Conservation (phyloP, 805 yeast species). For the Saccharomycopsis sp. region DNA sequence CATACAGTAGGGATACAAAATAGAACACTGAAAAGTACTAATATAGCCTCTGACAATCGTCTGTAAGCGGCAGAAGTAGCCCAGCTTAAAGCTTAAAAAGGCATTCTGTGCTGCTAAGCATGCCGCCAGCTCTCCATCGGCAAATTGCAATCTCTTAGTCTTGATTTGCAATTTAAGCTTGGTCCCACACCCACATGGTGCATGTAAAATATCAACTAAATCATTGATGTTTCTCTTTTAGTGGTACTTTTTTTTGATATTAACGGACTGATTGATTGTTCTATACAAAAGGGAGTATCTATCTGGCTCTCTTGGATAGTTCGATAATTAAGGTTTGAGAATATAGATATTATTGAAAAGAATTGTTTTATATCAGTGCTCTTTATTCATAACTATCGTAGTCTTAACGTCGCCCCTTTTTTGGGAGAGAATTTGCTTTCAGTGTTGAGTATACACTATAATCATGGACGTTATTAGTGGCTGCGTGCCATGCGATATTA, state of each 20-base stretch:
- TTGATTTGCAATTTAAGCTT: not conserved
- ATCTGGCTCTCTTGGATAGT: not conserved
- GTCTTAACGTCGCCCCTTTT: not conserved
- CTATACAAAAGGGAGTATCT: not conserved
- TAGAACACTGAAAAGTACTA: not conserved
- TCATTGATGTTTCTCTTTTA: not conserved
- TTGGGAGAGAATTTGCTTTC: not conserved
- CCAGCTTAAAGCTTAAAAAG: not conserved
- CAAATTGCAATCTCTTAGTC: not conserved
- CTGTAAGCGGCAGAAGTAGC: not conserved
- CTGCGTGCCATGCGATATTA: not conserved
- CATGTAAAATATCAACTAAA: not conserved
- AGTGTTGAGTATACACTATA: not conserved
- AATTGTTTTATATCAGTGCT: not conserved
- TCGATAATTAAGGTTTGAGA: not conserved
- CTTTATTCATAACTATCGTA: not conserved
- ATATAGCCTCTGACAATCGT: not conserved
- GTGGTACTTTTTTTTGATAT: not conserved
- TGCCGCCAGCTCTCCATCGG: too few species aligned
- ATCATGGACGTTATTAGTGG: not conserved
- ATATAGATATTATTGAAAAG: not conserved
- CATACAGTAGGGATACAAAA: not conserved
- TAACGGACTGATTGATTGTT: not conserved
- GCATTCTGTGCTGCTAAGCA: not conserved
- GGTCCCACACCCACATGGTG: not conserved